Base-by-base conservation (phyloP, 129 eudicot genomes). In the Cynara cardunculus region DNA sequence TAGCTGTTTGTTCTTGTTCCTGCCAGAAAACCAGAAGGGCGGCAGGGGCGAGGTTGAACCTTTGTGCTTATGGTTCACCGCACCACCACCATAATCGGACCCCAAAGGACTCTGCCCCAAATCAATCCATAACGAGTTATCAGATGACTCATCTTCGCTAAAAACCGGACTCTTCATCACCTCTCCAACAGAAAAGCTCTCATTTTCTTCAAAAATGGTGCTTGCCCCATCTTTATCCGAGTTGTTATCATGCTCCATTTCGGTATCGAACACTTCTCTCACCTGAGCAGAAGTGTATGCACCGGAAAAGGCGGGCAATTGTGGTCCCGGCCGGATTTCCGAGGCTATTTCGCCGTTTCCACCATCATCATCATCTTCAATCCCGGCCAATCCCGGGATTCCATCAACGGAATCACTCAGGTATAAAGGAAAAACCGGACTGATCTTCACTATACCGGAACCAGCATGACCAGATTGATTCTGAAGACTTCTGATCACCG, bases 131-230 rank as follows among this genome's bases (percentile, higher is more conserved):
- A 96, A 82, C 12, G 99, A 96, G 90, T 92, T 91, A 78, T 92
- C 98, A 0, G 97, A 91, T 16, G 98, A 96, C 84, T 93, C 99
- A 19, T 96, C 99, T 88, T 96, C 99, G 78, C 99, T 96, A 79
- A 93, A 96, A 24, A 93, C 97, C 31, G 99, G 99, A 80, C 99
- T 96, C 82, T 85, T 96, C 97, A 96, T 96, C 84, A 96, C 88
- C 84, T 96, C 99, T 26, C 99, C 99, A 26, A 96, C 92, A 10
- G 99, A 96, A 76, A 96, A 82, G 76, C 96, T 91, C 59, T 93
- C 99, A 1, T 89, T 84, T 78, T 96, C 99, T 84, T 96, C 99
- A 64, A 96, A 96, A 32, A 96, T 91, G 31, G 95, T 91, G 89
- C 97, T 94, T 10, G 93, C 87, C 6, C 98, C 97, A 78, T 96